Evolutionary conservation across 2,329 filamentous ascomycete genomes (phyloP), one percentile per base, ranked within the genome.

Genomic region (Grosmannia penicillata): DNA sequence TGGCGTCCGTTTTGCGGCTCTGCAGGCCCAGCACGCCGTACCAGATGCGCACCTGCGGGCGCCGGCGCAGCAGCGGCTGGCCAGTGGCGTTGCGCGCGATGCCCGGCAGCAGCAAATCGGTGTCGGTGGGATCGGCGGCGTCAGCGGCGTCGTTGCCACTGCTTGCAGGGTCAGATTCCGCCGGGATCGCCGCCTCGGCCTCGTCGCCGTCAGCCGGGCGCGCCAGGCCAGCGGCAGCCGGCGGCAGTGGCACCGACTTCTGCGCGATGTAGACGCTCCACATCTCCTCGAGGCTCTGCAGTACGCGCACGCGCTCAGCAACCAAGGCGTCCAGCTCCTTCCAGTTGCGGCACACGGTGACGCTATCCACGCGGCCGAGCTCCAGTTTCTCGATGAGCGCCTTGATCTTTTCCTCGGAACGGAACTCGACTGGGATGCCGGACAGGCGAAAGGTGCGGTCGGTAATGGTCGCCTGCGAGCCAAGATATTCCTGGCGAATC

Each of bases 401-500:
- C 54, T 84, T 91, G 48, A 98, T 84, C 49, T 79, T 79, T 9
- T 76, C 72, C 55, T 96, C 89, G 0, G 81, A 81, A 41, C 83
- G 73, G 42, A 96, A 60, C 19, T 89, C 77, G 4, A 58, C 54
- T 0, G 93, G 91, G 18, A 98, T 89, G 0, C 89, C 89, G 0
- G 89, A 91, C 15, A 98, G 62, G 19, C 85, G 78, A 50, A 98
- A 87, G 0, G 91, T 98, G 24, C 87, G 77, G 58, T 98, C 91
- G 2, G 91, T 96, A 37, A 95, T 75, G n/a, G 89, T 96, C 0
- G 82, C 87, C 57, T 96, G 89, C 18, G 79, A 85, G 11, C 91
- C 91, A 9, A 98, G 69, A 53, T 95, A 98, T 42, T 86, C 77
- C 56, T 98, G 91, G 19, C 91, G 70, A 23, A 89, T 72, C 40